phyloP scores from a whole-genome alignment of 192 early-diverging fungal species.

The Umbelopsis vinacea region DNA sequence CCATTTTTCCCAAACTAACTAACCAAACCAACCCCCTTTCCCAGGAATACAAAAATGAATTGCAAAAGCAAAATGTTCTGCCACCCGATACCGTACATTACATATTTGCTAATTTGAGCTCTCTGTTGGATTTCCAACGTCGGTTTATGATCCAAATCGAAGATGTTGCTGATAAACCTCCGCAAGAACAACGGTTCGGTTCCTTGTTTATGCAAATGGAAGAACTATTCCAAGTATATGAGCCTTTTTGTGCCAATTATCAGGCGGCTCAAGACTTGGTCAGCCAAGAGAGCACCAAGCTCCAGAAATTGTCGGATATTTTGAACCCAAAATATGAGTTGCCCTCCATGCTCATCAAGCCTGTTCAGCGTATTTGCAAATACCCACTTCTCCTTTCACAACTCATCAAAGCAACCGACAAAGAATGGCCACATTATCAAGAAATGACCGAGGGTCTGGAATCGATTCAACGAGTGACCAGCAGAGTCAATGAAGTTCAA shows the following conservation, averaged over 20 bases:
- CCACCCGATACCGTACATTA: slow-evolving; percentile 77
- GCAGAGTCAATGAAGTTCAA: slow-evolving; percentile 89
- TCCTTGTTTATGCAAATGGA: slow-evolving; percentile 83
- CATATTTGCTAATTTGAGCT: slow-evolving; percentile 93
- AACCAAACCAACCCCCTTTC: not conserved
- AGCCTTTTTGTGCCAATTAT: slow-evolving; percentile 94
- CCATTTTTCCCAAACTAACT: too few species aligned
- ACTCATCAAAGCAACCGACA: slow-evolving; percentile 66
- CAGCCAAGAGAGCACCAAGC: slow-evolving; percentile 62
- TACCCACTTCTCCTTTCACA: slow-evolving; percentile 91
- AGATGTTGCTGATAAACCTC: slow-evolving; percentile 66
- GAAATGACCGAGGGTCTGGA: slow-evolving; percentile 76
- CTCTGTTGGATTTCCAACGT: slow-evolving; percentile 95
- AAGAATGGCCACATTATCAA: slow-evolving; percentile 55
- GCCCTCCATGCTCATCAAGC: slow-evolving; percentile 94
- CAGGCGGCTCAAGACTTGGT: slow-evolving; percentile 73
- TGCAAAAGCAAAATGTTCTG: slow-evolving; percentile 72
- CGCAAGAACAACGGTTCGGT: slow-evolving; percentile 89
- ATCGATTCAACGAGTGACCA: slow-evolving; percentile 84
- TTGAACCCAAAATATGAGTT: slow-evolving; percentile 88
- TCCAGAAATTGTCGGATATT: slow-evolving; percentile 65
- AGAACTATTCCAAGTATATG: slow-evolving; percentile 83
- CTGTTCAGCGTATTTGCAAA: slow-evolving; percentile 97
- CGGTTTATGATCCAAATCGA: slow-evolving; percentile 93
- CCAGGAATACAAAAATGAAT: slow-evolving; percentile 76